Evolutionary conservation across 495 filamentous ascomycete species (phyloP), one percentile per base, ranked within the genome.

Genomic region (Penicillium salamii): DNA sequence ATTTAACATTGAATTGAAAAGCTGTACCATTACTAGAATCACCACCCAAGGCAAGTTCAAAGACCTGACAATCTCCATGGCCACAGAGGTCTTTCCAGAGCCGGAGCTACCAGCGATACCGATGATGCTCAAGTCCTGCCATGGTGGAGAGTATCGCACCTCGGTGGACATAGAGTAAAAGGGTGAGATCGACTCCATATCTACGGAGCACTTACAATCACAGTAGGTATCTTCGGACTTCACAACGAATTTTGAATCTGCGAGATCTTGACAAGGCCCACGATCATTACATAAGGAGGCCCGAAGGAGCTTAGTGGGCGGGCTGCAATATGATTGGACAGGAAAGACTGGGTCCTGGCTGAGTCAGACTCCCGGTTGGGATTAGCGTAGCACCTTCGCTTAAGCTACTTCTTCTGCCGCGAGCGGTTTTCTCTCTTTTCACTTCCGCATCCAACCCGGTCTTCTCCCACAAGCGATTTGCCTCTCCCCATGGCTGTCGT

Each of bases 21-120:
- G 55, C 53, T 71, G 63, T 78, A 95, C 91, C 83, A 98, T 97
- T 26, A 90, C 92, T 54, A 98, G 69, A 65, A 98, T 96, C 23
- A 97, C 90, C 29, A 98, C 93, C 93, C 93, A 98, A 35, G 93
- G 93, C 42, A 97, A 73, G 69, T 91, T 96, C 55, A 98, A 69
- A 49, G 88, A 86, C 47, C 77, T 83, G 43, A 97, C 90, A 55
- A 98, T 95, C 40, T 91, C 90, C 52, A 91, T 82, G 18, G 95
- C 91, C 43, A 98, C 72, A 2, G 90, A 95, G n/a, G 91, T 96
- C 74, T 98, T 98, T 32, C 93, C 93, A 20, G 91, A 97, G 44
- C 95, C 95, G 15, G 91, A 97, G 63, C 89, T 93, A 11, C 93
- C 93, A 35, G 95, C 93, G 49, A 98, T 85, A 37, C 91, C 93